These are phyloP conservation scores for Lecanicillium sp. DNA, from an alignment of 2,329 filamentous ascomycete species.

Conservation along the genomic window DNA sequence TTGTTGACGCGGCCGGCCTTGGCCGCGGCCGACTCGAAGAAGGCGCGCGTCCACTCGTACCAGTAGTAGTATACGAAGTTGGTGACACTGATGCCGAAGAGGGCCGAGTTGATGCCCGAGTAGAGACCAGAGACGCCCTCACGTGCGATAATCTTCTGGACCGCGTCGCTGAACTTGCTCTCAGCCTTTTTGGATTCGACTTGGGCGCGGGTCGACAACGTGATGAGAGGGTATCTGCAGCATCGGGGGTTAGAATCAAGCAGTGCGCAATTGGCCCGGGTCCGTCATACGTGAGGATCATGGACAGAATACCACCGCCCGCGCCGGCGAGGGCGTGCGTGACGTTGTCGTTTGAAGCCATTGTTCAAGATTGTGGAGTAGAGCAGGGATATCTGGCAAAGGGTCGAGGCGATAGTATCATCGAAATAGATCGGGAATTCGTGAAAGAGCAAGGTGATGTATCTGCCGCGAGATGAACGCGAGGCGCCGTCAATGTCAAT, in stretches of 20 bases:
- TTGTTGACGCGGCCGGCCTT: conserved; percentile 66
- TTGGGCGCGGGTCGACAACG: conserved; percentile 92
- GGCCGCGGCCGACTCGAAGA: conserved; percentile 73
- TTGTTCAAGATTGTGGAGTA: conserved; percentile 16
- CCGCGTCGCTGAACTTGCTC: conserved; percentile 75
- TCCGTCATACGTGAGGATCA: conserved; percentile 76
- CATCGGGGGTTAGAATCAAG: not conserved
- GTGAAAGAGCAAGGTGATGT: too few relatives aligned
- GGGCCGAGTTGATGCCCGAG: conserved; percentile 83
- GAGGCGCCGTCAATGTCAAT: not conserved
- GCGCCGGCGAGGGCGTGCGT: conserved; percentile 90
- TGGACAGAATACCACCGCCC: conserved; percentile 89
- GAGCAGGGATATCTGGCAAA: not conserved
- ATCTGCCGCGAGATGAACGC: too few relatives aligned
- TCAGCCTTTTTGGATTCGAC: conserved; percentile 94
- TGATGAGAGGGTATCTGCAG: conserved; percentile 85
- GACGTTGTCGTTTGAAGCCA: conserved; percentile 78
- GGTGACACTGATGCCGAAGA: conserved; percentile 96
- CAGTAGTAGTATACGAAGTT: conserved; percentile 99
- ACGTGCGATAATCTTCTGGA: conserved; percentile 80
- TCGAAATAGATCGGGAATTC: not conserved
- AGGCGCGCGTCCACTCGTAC: conserved; percentile 94
- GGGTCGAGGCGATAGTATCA: not conserved
- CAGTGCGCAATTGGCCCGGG: not conserved
- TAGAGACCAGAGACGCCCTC: conserved; percentile 89